Conservation (phyloP, 352 stramenopile genomes). For the Saprolegnia parasitica region DNA sequence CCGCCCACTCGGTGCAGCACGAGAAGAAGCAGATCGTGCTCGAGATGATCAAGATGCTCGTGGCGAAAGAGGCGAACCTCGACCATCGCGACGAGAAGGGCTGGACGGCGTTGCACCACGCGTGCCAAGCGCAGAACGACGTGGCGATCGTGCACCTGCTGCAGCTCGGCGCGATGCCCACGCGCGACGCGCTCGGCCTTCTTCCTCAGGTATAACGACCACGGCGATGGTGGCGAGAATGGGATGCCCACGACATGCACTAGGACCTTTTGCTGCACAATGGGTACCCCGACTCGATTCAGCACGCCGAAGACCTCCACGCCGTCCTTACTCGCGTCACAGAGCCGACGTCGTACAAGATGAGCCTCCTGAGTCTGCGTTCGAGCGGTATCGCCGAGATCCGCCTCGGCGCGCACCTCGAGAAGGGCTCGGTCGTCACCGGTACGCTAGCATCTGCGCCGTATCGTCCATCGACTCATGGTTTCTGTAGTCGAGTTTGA, state of each 20-base stretch:
- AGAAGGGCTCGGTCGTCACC: conserved; percentile 79
- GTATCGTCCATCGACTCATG: conserved; percentile 16
- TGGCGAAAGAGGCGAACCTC: conserved; percentile 67
- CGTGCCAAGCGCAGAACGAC: conserved; percentile 71
- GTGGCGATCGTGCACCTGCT: conserved; percentile 71
- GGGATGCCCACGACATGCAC: neutral
- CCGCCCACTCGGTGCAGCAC: conserved; percentile 15
- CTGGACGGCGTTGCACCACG: conserved; percentile 77
- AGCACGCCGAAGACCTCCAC: conserved; percentile 67
- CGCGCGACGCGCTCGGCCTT: conserved; percentile 65
- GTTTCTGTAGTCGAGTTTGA: conserved; percentile 63
- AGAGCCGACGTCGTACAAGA: conserved; percentile 53
- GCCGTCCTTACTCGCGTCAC: conserved; percentile 64
- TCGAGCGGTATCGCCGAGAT: conserved; percentile 79
- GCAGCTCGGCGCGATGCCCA: conserved; percentile 57
- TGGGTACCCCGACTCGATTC: conserved; percentile 62
- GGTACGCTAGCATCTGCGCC: conserved; percentile 38
- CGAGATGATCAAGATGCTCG: conserved; percentile 70
- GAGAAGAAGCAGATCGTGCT: conserved; percentile 49
- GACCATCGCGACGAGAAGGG: conserved; percentile 80
- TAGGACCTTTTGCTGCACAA: conserved; percentile 66
- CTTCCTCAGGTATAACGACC: conserved; percentile 53
- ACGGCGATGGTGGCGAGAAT: neutral
- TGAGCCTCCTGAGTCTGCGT: conserved; percentile 73
- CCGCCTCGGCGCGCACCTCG: conserved; percentile 75